phyloP scores from a whole-genome alignment of 2,329 filamentous ascomycete species.

The Aspergillus chevalieri region DNA sequence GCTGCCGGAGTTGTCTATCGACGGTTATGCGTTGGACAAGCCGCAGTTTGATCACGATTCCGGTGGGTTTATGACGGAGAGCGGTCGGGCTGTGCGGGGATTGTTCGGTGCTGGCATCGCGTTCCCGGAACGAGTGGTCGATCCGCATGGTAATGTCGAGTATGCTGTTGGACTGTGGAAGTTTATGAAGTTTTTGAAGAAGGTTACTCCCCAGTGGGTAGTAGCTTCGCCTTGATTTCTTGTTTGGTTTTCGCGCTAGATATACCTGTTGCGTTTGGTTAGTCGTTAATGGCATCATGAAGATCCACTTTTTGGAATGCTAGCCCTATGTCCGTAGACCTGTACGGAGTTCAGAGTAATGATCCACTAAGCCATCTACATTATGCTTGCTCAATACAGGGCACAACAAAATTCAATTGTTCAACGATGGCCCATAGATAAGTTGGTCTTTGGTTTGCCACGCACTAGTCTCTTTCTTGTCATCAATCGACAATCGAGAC shows the following conservation, averaged over 20 bases:
- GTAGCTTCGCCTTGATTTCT: slow-evolving; percentile 2
- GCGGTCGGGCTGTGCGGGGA: slow-evolving; percentile 42
- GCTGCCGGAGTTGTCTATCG: slow-evolving; percentile 43
- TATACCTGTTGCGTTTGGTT: background rate
- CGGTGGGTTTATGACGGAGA: slow-evolving; percentile 44
- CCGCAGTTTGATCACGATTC: slow-evolving; percentile 28
- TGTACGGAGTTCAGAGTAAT: too few species aligned
- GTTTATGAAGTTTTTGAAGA: slow-evolving; percentile 58
- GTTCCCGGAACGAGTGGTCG: slow-evolving; percentile 55
- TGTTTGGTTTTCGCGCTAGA: background rate
- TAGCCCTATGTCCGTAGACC: too few species aligned
- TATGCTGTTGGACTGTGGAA: slow-evolving; percentile 59
- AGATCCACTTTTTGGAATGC: too few species aligned
- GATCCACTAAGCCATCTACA: too few species aligned
- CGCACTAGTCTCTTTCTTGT: too few species aligned
- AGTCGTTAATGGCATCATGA: background rate
- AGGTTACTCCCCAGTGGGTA: slow-evolving; percentile 48
- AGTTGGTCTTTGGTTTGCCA: too few species aligned
- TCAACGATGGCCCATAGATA: too few species aligned
- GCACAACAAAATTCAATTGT: too few species aligned
- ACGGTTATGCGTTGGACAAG: slow-evolving; percentile 17
- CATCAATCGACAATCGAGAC: too few species aligned
- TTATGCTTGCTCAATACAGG: too few species aligned
- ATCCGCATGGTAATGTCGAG: slow-evolving; percentile 57
- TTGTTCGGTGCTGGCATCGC: slow-evolving; percentile 59